Evolutionary conservation across 2,329 filamentous ascomycete species (phyloP), one percentile per base, ranked within the genome.

Genomic region (Teratosphaeria pseudoeucalypti): DNA sequence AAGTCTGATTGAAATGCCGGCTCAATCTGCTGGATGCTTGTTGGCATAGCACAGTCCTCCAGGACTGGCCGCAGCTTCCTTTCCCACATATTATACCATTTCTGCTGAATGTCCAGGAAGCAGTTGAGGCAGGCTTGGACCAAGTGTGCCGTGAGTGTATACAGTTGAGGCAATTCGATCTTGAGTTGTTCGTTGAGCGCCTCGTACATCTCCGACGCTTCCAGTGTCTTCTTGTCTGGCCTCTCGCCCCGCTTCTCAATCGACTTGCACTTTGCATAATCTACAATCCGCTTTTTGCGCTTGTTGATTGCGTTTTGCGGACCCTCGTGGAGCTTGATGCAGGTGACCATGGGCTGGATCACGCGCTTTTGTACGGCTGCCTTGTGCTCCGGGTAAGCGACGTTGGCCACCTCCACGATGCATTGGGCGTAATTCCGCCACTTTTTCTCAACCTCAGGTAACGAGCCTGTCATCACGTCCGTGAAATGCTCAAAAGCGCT

Each of bases 101-200:
- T 81, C 19, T 84, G 82, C 73, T 96, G 92, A 54, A 95, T 86
- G 63, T 88, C 85, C 65, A 96, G 84, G 68, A 97, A 90, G 67
- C 90, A 91, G 60, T 82, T 84, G 52, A 96, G 80, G 67, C 90
- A 92, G 27, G 88, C 86, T 67, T 91, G 89, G 67, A 94, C 90
- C 62, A 96, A 79, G 67, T 86, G 88, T 62, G 90, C 89, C 1
- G 92, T 96, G 63, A 94, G 77, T 7, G 78, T 76, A 57, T 94
- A 95, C 16, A 99, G 81, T 71, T 86, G 86, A 1, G 92, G 92
- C 54, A 99, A 81, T 71, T 97, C 92, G 65, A 92, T 88, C 74
- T 96, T 96, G 61, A 97, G 80, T 0, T 92, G 90, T 63, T 96
- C 90, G 70, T 97, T 97, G 61, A 99, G 79, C 7, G 91, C 90